Conservation (phyloP, 2,329 filamentous ascomycete genomes). For the Pseudogymnoascus pannorum region DNA sequence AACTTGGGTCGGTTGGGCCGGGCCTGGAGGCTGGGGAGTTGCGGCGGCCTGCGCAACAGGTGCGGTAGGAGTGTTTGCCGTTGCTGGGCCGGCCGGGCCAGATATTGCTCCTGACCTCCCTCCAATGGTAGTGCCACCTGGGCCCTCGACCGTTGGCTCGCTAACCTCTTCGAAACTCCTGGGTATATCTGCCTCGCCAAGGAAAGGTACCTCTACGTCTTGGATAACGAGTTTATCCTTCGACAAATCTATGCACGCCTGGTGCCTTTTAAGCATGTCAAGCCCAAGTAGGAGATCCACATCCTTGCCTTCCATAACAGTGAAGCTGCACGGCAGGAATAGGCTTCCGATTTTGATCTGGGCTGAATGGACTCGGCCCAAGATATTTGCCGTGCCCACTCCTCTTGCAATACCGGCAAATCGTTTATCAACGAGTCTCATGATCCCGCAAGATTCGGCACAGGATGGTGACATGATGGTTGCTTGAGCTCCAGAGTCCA, state of each 20-base stretch:
- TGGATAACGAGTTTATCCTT: constrained; percentile 83
- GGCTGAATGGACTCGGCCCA: constrained; percentile 90
- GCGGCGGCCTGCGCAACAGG: constrained; percentile 19
- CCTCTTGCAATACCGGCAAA: constrained; percentile 89
- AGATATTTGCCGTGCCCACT: constrained; percentile 88
- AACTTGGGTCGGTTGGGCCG: constrained; percentile 18
- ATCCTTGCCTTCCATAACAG: constrained; percentile 97
- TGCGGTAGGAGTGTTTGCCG: constrained; percentile 21
- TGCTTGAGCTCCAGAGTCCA: constrained; percentile 94
- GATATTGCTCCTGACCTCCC: constrained; percentile 72
- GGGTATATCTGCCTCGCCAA: constrained; percentile 92
- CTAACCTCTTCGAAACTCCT: constrained; percentile 68
- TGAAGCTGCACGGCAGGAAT: constrained; percentile 90
- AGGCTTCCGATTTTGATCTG: constrained; percentile 88
- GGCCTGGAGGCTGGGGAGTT: constrained; percentile 17
- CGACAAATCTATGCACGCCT: constrained; percentile 82
- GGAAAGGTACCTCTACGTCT: constrained; percentile 78
- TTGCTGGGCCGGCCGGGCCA: constrained; percentile 21
- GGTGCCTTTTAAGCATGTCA: constrained; percentile 95
- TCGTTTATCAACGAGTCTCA: constrained; percentile 86
- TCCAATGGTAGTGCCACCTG: constrained; percentile 83
- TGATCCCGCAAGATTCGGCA: constrained; percentile 88
- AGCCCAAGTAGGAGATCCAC: constrained; percentile 89
- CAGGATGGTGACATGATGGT: constrained; percentile 98
- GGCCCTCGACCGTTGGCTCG: constrained; percentile 78